Percentiles rank a stretch among this genome's conserved stretches.
Evolutionary conservation across 2,329 filamentous ascomycete genomes (phyloP).

Genomic region (Sarocladium strictum): DNA sequence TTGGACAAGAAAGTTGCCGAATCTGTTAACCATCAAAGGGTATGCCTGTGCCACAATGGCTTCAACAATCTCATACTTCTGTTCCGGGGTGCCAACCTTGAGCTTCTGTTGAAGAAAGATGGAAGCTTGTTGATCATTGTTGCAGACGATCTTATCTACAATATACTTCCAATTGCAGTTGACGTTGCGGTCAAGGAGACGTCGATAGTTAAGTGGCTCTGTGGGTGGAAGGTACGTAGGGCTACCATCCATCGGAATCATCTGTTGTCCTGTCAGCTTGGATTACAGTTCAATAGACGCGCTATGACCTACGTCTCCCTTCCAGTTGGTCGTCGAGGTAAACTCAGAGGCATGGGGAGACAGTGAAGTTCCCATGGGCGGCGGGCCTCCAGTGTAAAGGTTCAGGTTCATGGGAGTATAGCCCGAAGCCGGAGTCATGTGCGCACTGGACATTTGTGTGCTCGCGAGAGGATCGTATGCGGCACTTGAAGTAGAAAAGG

Average conservation of each 20-base stretch:
- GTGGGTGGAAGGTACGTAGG: conserved; percentile 80
- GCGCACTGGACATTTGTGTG: conserved; percentile 25
- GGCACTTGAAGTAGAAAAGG: conserved; percentile 17
- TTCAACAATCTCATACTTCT: conserved; percentile 96
- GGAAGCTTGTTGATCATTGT: conserved; percentile 97
- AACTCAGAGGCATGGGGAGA: conserved; percentile 73
- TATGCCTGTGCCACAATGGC: conserved; percentile 94
- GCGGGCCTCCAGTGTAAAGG: conserved; percentile 44
- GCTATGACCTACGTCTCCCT: conserved; percentile 41
- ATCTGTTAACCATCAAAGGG: conserved; percentile 94
- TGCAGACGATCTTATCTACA: conserved; percentile 98
- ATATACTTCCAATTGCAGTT: conserved; percentile 99
- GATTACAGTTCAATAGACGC: conserved; percentile 1
- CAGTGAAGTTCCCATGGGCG: conserved; percentile 57
- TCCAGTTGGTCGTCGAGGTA: conserved; percentile 52
- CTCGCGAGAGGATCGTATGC: conserved; percentile 30
- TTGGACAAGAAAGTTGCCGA: conserved; percentile 97
- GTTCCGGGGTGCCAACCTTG: conserved; percentile 89
- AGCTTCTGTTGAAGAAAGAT: conserved; percentile 99
- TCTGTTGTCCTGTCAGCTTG: conserved; percentile 25
- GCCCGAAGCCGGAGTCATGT: conserved; percentile 27
- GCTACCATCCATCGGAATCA: conserved; percentile 42
- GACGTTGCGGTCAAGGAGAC: conserved; percentile 88
- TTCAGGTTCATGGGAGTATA: conserved; percentile 32
- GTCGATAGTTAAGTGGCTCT: conserved; percentile 94